A percentile compares a stretch with the other conserved stretches of the same genome.
Conservation (phyloP, 2,329 filamentous ascomycete species). For the Endoconidiophora laricicola region DNA sequence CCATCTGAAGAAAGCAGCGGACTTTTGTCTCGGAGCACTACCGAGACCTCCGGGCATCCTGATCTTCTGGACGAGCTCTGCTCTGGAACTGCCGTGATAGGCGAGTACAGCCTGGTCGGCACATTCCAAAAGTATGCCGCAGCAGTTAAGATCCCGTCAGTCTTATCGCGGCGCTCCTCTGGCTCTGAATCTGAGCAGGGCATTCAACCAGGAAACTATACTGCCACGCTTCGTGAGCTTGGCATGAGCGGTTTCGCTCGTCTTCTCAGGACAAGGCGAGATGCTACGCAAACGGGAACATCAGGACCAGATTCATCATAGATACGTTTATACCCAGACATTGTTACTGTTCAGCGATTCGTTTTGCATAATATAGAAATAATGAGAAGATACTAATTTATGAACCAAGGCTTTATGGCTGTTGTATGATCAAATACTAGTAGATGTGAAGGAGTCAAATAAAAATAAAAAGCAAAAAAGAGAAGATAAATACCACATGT, state of each 20-base stretch:
- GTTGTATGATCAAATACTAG: not conserved
- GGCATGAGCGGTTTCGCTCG: slow-evolving; percentile 5
- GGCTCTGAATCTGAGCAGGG: not conserved
- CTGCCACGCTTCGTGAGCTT: slow-evolving; percentile 4
- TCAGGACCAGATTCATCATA: not conserved
- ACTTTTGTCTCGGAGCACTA: not conserved
- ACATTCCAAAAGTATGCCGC: slow-evolving; percentile 18
- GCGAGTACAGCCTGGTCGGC: slow-evolving; percentile 36
- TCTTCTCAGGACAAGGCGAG: slow-evolving; percentile 1
- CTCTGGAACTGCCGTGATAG: slow-evolving; percentile 38
- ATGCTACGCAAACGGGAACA: not conserved
- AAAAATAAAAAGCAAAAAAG: slow-evolving; percentile 2
- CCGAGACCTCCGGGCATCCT: not conserved
- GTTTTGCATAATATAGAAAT: not conserved
- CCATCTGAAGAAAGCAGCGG: slow-evolving; percentile 1
- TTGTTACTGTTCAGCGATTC: not conserved
- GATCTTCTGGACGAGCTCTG: slow-evolving; percentile 25
- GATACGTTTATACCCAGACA: slow-evolving; percentile 1
- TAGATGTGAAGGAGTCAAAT: not conserved
- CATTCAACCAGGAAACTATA: slow-evolving; percentile 6
- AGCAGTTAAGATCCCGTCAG: slow-evolving; percentile 4
- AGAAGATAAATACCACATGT: not conserved
- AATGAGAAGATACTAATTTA: not conserved
- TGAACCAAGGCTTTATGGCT: not conserved
- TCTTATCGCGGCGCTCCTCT: not conserved